Percentiles rank a stretch among this genome's conserved stretches.
These are phyloP conservation scores for Cladosporium velox DNA, from an alignment of 2,329 filamentous ascomycete genomes.

Conservation along the genomic window DNA sequence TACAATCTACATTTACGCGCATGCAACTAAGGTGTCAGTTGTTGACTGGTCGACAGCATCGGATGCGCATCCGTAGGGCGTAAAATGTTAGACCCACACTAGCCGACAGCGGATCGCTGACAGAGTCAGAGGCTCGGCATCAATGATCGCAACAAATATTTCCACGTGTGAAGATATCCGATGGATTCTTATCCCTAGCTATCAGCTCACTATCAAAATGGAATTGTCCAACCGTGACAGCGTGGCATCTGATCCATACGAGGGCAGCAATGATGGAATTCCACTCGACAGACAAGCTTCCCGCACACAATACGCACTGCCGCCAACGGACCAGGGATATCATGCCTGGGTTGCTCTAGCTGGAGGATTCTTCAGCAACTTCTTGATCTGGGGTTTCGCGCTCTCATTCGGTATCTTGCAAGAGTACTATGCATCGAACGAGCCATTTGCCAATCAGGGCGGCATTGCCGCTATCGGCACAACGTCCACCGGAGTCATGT, in stretches of 20 bases:
- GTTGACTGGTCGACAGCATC: neutral
- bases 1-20: neutral
- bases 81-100: neutral
- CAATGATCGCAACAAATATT: neutral
- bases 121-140: neutral
- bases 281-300: constrained; percentile 6
- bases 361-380: constrained; percentile 40
- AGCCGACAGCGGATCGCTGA: neutral
- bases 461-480: constrained; percentile 50
- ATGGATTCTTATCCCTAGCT: neutral
- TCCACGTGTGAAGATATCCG: no score
- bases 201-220: neutral
- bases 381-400: constrained; percentile 25
- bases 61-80: constrained; percentile 6
- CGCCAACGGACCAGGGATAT: constrained; percentile 40
- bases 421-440: constrained; percentile 25
- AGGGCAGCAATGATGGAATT: constrained; percentile 1
- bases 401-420: constrained; percentile 27
- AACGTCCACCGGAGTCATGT: constrained; percentile 42
- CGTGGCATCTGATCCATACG: neutral
- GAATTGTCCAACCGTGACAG: constrained; percentile 1
- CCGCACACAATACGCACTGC: constrained; percentile 26
- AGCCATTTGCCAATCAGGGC: constrained; percentile 22
- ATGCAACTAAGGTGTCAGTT: neutral
- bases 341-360: constrained; percentile 50